phyloP scores from a whole-genome alignment of 768 basidiomycete genomes.

The Psilocybe cyanescens region DNA sequence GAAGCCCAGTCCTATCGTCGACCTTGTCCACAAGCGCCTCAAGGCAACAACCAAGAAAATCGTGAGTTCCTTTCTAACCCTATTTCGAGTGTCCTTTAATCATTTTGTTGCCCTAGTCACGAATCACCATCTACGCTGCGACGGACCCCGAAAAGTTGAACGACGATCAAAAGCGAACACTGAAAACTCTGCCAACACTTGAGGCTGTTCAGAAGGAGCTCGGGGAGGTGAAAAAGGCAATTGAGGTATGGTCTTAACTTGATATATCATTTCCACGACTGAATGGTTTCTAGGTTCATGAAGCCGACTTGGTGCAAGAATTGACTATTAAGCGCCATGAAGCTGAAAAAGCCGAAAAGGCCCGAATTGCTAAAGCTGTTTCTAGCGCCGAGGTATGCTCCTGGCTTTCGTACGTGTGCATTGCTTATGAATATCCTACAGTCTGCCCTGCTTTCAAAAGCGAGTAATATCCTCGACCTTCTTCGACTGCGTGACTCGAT shows the following conservation, averaged over 20 bases:
- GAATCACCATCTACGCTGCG: slow-evolving; percentile 72
- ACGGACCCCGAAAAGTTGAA: slow-evolving; percentile 77
- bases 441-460: slow-evolving; percentile 46
- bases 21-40: slow-evolving; percentile 79
- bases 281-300: slow-evolving; percentile 52
- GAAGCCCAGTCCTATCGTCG: slow-evolving; percentile 73
- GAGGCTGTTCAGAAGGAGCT: slow-evolving; percentile 85
- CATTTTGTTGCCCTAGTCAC: slow-evolving; percentile 49
- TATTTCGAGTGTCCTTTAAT: not conserved
- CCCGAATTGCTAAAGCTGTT: slow-evolving; percentile 58
- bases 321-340: slow-evolving; percentile 57
- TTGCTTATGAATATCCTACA: slow-evolving; percentile 26
- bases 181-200: slow-evolving; percentile 74
- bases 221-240: slow-evolving; percentile 79
- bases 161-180: slow-evolving; percentile 80
- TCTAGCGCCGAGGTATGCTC: slow-evolving; percentile 57
- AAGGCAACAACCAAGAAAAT: slow-evolving; percentile 85
- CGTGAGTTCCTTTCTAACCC: slow-evolving; percentile 43
- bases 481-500: slow-evolving; percentile 61
- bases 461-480: slow-evolving; percentile 58
- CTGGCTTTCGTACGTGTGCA: not conserved
- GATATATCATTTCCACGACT: slow-evolving; percentile 10
- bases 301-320: slow-evolving; percentile 65
- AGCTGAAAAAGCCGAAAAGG: slow-evolving; percentile 57
- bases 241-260: slow-evolving; percentile 61